phyloP scores from a whole-genome alignment of 2,329 filamentous ascomycete genomes.

The Exophiala calicioides region DNA sequence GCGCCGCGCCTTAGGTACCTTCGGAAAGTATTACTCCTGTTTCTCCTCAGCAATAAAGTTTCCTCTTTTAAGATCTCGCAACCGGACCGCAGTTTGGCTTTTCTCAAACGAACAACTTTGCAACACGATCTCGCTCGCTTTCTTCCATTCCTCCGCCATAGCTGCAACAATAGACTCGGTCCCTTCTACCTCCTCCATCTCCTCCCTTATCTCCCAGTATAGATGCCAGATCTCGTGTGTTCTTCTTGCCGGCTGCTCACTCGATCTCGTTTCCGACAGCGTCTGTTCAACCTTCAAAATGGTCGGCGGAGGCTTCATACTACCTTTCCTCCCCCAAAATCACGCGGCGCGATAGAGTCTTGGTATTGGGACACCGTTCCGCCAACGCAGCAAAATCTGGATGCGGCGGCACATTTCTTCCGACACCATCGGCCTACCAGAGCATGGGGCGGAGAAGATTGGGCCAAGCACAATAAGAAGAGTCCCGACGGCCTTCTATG shows the following conservation, averaged over 20 bases:
- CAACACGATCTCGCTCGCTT: no score
- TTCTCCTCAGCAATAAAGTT: no score
- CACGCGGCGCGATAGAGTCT: slow-evolving; percentile 8
- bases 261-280: slow-evolving; percentile 19
- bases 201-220: background rate
- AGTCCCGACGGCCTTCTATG: slow-evolving; percentile 40
- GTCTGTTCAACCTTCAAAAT: slow-evolving; percentile 21
- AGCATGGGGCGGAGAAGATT: slow-evolving; percentile 61
- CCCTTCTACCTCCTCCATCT: background rate
- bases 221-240: slow-evolving; percentile 20
- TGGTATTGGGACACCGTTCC: slow-evolving; percentile 52
- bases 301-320: slow-evolving; percentile 18
- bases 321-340: background rate
- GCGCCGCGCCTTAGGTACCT: no score
- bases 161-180: background rate
- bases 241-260: slow-evolving; percentile 17
- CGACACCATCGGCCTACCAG: slow-evolving; percentile 52
- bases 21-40: no score
- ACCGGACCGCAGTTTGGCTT: no score
- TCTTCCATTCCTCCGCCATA: no score
- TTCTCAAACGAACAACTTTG: no score
- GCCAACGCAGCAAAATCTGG: slow-evolving; percentile 46
- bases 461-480: slow-evolving; percentile 59
- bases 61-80: no score
- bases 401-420: slow-evolving; percentile 49